Evolutionary conservation across 2,329 filamentous ascomycete species (phyloP).

Genomic region (Chrysosporium queenslandicum): DNA sequence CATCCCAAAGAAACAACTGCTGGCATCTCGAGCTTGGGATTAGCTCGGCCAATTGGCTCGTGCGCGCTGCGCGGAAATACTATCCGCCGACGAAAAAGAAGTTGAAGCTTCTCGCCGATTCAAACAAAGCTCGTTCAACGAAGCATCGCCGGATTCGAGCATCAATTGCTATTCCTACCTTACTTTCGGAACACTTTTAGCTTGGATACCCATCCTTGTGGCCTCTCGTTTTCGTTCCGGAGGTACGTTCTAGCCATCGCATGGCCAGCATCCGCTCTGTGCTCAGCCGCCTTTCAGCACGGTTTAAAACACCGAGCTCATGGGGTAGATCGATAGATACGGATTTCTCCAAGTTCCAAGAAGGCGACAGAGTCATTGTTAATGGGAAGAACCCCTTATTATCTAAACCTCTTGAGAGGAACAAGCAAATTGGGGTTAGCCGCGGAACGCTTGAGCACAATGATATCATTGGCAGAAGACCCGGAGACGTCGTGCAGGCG

Average conservation of each 20-base stretch:
- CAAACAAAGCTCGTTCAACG: neutral
- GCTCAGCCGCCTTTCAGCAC: slow-evolving; percentile 11
- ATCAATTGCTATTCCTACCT: neutral
- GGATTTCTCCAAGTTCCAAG: slow-evolving; percentile 33
- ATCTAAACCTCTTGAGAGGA: slow-evolving; percentile 34
- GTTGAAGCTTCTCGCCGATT: neutral
- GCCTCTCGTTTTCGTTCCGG: neutral
- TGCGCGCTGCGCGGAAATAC: slow-evolving; percentile 7
- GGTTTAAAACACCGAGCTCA: slow-evolving; percentile 1
- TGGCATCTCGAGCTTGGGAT: neutral
- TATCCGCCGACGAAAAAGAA: slow-evolving; percentile 8
- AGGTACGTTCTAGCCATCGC: slow-evolving; percentile 3
- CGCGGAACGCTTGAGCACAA: slow-evolving; percentile 35
- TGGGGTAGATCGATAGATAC: slow-evolving; percentile 28
- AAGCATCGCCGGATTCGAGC: neutral
- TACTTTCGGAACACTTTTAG: neutral
- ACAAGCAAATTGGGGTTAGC: slow-evolving; percentile 29
- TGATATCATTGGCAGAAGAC: slow-evolving; percentile 54
- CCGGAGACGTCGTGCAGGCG: slow-evolving; percentile 51
- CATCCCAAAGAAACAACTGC: neutral
- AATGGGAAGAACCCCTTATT: slow-evolving; percentile 32
- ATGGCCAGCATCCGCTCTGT: slow-evolving; percentile 14
- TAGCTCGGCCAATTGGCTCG: neutral
- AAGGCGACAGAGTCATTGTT: slow-evolving; percentile 37
- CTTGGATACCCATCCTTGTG: neutral